Evolutionary conservation across 2,329 filamentous ascomycete species (phyloP).

Genomic region (Zymoseptoria brevis): DNA sequence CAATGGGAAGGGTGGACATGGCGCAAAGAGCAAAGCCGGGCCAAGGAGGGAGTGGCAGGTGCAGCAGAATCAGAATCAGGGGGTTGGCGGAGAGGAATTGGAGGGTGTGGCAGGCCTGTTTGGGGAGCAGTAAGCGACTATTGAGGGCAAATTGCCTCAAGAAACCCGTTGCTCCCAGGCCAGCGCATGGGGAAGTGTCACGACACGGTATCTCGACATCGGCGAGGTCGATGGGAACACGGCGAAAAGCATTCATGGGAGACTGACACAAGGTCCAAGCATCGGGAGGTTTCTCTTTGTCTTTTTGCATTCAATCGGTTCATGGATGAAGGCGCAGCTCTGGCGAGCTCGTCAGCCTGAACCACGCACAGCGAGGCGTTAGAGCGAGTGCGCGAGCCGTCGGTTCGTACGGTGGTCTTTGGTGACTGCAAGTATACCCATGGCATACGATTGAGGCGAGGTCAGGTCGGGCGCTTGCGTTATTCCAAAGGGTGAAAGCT

Average conservation of each 20-base stretch:
- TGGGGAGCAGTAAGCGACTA: constrained; percentile 15
- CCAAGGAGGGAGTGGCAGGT: constrained; percentile 23
- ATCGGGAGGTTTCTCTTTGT: background rate
- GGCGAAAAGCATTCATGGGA: background rate
- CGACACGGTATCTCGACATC: background rate
- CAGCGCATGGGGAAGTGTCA: no score
- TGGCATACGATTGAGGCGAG: no score
- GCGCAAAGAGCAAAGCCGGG: constrained; percentile 15
- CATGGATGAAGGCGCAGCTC: background rate
- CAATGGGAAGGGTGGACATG: constrained; percentile 15
- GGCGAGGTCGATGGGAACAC: background rate
- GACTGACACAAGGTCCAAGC: background rate
- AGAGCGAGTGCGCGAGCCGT: background rate
- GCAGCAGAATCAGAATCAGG: constrained; percentile 12
- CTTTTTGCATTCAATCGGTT: background rate
- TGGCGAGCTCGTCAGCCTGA: background rate
- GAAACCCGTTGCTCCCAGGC: no score
- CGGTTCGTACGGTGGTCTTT: background rate
- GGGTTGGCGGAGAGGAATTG: constrained; percentile 34
- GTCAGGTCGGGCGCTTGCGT: no score
- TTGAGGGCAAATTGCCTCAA: no score
- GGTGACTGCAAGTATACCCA: background rate
- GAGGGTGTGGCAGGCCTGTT: constrained; percentile 42
- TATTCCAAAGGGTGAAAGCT: no score
- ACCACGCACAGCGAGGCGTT: background rate